These are phyloP conservation scores for Ceriops zippeliana DNA, from an alignment of 345 rosid species.

Conservation along the genomic window DNA sequence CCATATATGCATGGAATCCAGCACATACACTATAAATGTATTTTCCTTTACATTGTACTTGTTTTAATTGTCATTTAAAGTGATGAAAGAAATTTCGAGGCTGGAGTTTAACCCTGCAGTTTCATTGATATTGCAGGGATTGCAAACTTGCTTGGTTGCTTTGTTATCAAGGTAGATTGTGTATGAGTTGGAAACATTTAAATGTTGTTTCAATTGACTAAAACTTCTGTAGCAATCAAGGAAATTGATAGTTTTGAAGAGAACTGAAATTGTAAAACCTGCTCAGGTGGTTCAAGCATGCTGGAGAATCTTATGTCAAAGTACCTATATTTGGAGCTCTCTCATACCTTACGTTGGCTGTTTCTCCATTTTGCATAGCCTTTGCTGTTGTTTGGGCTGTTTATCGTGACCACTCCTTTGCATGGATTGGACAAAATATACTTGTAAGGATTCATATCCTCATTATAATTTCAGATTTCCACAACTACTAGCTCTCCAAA, in stretches of 20 bases:
- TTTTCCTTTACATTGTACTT: neutral
- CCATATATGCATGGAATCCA: neutral
- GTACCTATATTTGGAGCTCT: conserved; percentile 84
- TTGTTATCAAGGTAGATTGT: conserved; percentile 65
- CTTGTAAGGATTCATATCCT: conserved; percentile 56
- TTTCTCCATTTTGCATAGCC: conserved; percentile 86
- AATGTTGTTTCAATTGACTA: neutral
- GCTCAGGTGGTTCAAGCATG: conserved; percentile 74
- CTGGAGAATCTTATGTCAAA: conserved; percentile 66
- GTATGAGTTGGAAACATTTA: no score
- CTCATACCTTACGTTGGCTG: conserved; percentile 78
- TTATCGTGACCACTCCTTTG: conserved; percentile 54
- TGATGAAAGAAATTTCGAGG: neutral
- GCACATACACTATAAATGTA: neutral
- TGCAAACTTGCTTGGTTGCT: conserved; percentile 97
- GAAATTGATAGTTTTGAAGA: conserved; percentile 4
- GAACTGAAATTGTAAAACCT: conserved; percentile 15
- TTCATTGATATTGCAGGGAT: conserved; percentile 60
- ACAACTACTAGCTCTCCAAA: no score
- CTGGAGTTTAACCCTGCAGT: conserved; percentile 15
- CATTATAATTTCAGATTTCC: neutral
- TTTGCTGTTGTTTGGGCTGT: conserved; percentile 93
- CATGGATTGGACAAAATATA: conserved; percentile 99
- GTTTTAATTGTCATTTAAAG: conserved; percentile 4
- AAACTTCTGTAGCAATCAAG: neutral